Evolutionary conservation across 2,329 filamentous ascomycete species (phyloP), one percentile per base, ranked within the genome.

Genomic region (Cercospora citrullina): DNA sequence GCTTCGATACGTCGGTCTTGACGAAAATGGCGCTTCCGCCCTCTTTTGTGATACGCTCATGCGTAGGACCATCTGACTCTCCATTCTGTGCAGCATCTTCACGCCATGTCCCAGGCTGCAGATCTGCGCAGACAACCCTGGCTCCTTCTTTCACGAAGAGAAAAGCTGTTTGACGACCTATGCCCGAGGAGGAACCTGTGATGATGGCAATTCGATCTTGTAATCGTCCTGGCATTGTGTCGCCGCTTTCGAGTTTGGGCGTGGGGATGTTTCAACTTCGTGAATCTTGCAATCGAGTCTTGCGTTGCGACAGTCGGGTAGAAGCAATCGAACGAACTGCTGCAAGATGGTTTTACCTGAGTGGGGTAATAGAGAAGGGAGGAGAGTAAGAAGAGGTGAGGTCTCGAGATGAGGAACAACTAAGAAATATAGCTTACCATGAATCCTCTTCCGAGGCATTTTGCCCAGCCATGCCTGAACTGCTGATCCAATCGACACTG

Each of bases 61-160:
- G 71, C 28, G 71, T 72, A 8, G 68, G 69, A 5, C 69, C 71
- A 31, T 72, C 68, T 5, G 65, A 57, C 55, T 72, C 71, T 57
- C 69, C 68, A 14, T 58, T 51, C 21, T 68, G 68, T 21, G 66
- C 57, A 5, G 63, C 31, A 33, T 72, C 68, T 23, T 63, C 59
- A 5, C 71, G 68, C 69, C 71, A 72, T 31, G 68, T 71, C 12
- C 68, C 71, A 39, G 69, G 68, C 33, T 67, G 69, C 1, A 72
- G 16, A 23, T 72, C 71, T 16, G 71, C 59, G 63, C 73, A 68
- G 58, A 79, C 68, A 16, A 74, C 71, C 18, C 73, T 74, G 42
- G 77, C 78, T n/a, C 75, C 73, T 55, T 78, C 77, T n/a, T 64
- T 65, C 1, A 75, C 74, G 64, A 75, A 79, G 33, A 77, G 70